phyloP scores from a whole-genome alignment of 2,329 filamentous ascomycete species.

The Trichoderma semiorbis region DNA sequence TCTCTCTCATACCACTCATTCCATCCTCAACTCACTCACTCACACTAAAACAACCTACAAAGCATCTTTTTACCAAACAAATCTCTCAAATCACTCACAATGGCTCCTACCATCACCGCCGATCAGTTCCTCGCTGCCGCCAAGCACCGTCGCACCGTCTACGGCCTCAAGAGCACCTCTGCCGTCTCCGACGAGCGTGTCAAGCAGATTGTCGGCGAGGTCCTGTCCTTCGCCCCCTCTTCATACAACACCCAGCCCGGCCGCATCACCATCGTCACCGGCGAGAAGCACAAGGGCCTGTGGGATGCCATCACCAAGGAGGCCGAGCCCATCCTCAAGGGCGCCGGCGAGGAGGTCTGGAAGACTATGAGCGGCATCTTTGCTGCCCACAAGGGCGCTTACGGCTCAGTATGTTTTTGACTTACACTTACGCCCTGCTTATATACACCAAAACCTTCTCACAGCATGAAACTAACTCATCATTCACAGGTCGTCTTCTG shows the following conservation, averaged over 20 bases:
- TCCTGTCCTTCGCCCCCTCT: conserved; percentile 67
- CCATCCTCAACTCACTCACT: not conserved
- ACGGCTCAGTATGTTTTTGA: conserved; percentile 76
- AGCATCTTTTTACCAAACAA: not conserved
- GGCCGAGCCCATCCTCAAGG: conserved; percentile 26
- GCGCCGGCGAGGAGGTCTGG: conserved; percentile 62
- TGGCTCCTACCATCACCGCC: conserved; percentile 23
- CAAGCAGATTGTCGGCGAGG: conserved; percentile 60
- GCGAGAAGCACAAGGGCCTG: conserved; percentile 79
- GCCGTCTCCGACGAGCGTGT: conserved; percentile 51
- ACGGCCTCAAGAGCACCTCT: conserved; percentile 63
- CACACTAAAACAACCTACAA: not conserved
- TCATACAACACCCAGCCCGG: conserved; percentile 89
- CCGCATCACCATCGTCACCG: conserved; percentile 73
- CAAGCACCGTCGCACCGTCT: conserved; percentile 66
- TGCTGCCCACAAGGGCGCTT: conserved; percentile 62
- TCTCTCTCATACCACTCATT: not conserved
- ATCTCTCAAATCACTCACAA: not conserved
- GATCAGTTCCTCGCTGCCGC: conserved; percentile 59
- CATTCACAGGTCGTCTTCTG: conserved; percentile 68
- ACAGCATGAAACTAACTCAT: not conserved
- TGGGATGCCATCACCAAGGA: conserved; percentile 68
- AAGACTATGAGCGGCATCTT: conserved; percentile 45
- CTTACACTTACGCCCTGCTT: not conserved
- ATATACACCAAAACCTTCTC: not conserved